These are phyloP conservation scores for Teunomyces stri DNA, from an alignment of 805 yeast species.

Conservation along the genomic window DNA sequence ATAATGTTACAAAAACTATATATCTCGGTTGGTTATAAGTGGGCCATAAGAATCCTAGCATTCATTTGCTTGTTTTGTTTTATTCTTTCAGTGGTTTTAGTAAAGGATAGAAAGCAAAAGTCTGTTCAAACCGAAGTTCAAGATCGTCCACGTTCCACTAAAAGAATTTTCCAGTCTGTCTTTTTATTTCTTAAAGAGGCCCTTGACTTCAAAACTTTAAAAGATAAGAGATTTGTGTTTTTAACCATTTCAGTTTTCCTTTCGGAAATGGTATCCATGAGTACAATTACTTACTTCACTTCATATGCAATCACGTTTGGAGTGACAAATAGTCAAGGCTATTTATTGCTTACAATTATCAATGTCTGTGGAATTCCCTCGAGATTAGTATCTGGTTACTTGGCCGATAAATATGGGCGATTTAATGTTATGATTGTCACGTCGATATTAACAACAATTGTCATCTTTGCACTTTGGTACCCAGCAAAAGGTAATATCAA, in stretches of 20 bases:
- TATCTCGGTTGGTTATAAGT: constrained; percentile 46
- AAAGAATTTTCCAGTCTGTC: neutral
- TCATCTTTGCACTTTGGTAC: constrained; percentile 23
- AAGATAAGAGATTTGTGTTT: constrained; percentile 43
- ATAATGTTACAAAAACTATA: constrained; percentile 51
- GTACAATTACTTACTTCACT: constrained; percentile 49
- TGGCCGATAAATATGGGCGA: constrained; percentile 43
- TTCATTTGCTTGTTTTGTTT: constrained; percentile 43
- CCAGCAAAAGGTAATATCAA: constrained; percentile 33
- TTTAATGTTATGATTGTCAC: constrained; percentile 48
- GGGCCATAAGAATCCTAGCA: constrained; percentile 52
- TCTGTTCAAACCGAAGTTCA: neutral
- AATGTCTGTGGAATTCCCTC: constrained; percentile 45
- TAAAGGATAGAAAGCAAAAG: constrained; percentile 1
- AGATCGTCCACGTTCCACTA: neutral
- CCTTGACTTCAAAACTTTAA: constrained; percentile 34
- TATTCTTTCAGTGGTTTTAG: constrained; percentile 8
- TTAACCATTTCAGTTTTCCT: constrained; percentile 43
- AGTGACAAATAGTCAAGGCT: constrained; percentile 40
- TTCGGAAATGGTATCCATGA: constrained; percentile 47
- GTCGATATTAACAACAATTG: constrained; percentile 29
- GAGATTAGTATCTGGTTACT: constrained; percentile 28
- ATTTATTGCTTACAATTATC: constrained; percentile 45
- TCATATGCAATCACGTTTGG: constrained; percentile 54
- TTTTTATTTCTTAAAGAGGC: neutral